A percentile compares a stretch with the other conserved stretches of the same genome.
Evolutionary conservation across 371 early-diverging fungal genomes (phyloP).

Genomic region (Nematocida sp.): DNA sequence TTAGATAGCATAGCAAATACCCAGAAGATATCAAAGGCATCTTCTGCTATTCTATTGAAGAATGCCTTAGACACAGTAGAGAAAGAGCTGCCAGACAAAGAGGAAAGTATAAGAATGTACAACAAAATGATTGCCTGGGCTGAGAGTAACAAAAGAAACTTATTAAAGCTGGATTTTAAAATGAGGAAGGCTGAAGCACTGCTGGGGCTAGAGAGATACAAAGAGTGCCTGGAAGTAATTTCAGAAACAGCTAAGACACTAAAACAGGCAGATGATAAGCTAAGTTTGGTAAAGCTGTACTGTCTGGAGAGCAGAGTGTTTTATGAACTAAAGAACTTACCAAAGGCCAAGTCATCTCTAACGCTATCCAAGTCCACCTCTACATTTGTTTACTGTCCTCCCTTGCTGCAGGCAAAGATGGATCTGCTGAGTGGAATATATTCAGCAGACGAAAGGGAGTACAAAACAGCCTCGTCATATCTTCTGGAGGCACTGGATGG

Average conservation of each 20-base stretch:
- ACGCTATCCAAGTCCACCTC: slow-evolving; percentile 90
- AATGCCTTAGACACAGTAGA: slow-evolving; percentile 23
- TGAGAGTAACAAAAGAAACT: slow-evolving; percentile 58
- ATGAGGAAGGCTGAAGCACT: slow-evolving; percentile 58
- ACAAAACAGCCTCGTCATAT: slow-evolving; percentile 87
- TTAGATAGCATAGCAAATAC: slow-evolving; percentile 30
- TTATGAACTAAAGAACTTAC: slow-evolving; percentile 79
- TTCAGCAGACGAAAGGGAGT: slow-evolving; percentile 93
- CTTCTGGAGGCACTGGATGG: slow-evolving; percentile 88
- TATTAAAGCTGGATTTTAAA: slow-evolving; percentile 62
- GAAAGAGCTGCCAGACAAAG: neutral
- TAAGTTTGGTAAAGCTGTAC: slow-evolving; percentile 86
- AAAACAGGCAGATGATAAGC: slow-evolving; percentile 91
- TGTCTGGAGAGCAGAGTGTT: slow-evolving; percentile 83
- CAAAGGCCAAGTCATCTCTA: slow-evolving; percentile 86
- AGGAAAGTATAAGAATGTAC: slow-evolving; percentile 21
- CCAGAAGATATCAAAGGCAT: slow-evolving; percentile 25
- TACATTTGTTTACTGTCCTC: slow-evolving; percentile 91
- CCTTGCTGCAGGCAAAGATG: slow-evolving; percentile 84
- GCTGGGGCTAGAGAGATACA: slow-evolving; percentile 65
- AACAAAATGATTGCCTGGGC: slow-evolving; percentile 60
- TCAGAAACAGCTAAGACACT: slow-evolving; percentile 77
- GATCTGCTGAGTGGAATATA: slow-evolving; percentile 92
- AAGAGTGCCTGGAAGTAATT: slow-evolving; percentile 74
- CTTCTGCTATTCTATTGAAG: slow-evolving; percentile 29